A percentile compares a stretch with the other conserved stretches of the same genome.
Conservation (phyloP, 2,329 filamentous ascomycete genomes). For the Parastagonospora nodorum region DNA sequence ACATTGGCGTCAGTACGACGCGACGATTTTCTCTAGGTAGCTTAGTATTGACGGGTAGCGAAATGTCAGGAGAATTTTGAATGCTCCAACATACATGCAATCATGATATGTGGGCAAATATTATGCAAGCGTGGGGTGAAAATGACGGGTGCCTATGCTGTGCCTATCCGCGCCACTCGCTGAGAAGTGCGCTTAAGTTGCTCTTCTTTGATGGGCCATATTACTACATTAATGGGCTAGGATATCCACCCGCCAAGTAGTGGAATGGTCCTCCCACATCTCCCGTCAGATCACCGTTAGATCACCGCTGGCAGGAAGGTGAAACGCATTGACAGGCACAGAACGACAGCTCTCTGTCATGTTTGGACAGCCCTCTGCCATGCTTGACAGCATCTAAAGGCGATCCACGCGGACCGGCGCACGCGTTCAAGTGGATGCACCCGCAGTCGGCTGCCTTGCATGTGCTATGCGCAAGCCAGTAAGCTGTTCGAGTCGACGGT, state of each 20-base stretch:
- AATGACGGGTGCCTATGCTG: too few relatives aligned
- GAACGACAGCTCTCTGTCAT: neutral
- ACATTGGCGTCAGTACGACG: too few relatives aligned
- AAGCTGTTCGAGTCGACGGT: slow-evolving; percentile 7
- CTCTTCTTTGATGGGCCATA: neutral
- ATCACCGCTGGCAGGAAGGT: slow-evolving; percentile 4
- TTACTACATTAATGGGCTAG: neutral
- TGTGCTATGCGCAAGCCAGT: slow-evolving; percentile 13
- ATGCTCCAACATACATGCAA: too few relatives aligned
- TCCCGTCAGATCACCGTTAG: slow-evolving; percentile 7
- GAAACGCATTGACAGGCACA: slow-evolving; percentile 20
- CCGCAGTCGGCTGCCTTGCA: slow-evolving; percentile 7
- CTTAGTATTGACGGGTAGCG: too few relatives aligned
- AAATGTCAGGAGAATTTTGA: too few relatives aligned
- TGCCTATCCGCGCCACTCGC: too few relatives aligned
- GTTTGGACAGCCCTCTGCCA: too few relatives aligned
- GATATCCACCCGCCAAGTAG: neutral
- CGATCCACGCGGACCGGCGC: slow-evolving; percentile 10
- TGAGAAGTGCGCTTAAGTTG: too few relatives aligned
- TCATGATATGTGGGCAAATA: too few relatives aligned
- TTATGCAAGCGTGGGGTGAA: too few relatives aligned
- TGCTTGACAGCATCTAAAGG: neutral
- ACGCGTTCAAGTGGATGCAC: slow-evolving; percentile 8
- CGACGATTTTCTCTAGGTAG: too few relatives aligned
- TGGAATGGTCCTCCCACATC: slow-evolving; percentile 5